Evolutionary conservation across 805 yeast species (phyloP).

Genomic region (Priceomyces fermenticarens): DNA sequence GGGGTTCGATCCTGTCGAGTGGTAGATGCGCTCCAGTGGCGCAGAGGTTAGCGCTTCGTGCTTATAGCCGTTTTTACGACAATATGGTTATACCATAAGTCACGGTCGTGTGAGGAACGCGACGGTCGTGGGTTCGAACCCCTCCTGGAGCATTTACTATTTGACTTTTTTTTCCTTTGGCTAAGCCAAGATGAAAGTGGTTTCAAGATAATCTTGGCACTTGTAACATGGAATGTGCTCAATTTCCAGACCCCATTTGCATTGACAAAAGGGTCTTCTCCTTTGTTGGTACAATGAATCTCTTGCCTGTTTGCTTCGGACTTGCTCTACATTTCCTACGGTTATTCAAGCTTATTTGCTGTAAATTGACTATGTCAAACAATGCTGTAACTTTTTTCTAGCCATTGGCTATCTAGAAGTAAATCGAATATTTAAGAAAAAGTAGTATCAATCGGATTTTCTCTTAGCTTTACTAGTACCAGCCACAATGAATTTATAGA

Average conservation of each 20-base stretch:
- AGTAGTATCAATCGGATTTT: slow-evolving; percentile 4
- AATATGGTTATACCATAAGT: slow-evolving; percentile 43
- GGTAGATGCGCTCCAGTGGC: slow-evolving; percentile 41
- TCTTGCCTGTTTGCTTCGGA: too few relatives aligned
- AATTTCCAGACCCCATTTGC: too few relatives aligned
- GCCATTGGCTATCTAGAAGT: too few relatives aligned
- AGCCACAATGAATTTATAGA: slow-evolving; percentile 60
- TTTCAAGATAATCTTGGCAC: not conserved
- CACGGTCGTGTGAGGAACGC: slow-evolving; percentile 56
- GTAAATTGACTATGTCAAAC: too few relatives aligned
- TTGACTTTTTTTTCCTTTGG: slow-evolving; percentile 9
- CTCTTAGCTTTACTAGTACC: slow-evolving; percentile 19
- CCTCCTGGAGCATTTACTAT: slow-evolving; percentile 49
- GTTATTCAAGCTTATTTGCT: too few relatives aligned
- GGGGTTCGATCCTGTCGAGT: slow-evolving; percentile 3
- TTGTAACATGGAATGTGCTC: too few relatives aligned
- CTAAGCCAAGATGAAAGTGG: not conserved
- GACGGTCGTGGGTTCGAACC: slow-evolving; percentile 56
- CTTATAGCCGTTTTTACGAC: slow-evolving; percentile 46
- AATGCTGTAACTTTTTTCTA: too few relatives aligned
- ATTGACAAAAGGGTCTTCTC: too few relatives aligned
- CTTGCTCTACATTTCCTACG: too few relatives aligned
- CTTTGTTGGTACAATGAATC: too few relatives aligned
- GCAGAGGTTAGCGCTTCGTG: slow-evolving; percentile 57
- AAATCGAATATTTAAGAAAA: too few relatives aligned